Evolutionary conservation across 345 rosid genomes (phyloP).

Genomic region (Jatropha curcas): DNA sequence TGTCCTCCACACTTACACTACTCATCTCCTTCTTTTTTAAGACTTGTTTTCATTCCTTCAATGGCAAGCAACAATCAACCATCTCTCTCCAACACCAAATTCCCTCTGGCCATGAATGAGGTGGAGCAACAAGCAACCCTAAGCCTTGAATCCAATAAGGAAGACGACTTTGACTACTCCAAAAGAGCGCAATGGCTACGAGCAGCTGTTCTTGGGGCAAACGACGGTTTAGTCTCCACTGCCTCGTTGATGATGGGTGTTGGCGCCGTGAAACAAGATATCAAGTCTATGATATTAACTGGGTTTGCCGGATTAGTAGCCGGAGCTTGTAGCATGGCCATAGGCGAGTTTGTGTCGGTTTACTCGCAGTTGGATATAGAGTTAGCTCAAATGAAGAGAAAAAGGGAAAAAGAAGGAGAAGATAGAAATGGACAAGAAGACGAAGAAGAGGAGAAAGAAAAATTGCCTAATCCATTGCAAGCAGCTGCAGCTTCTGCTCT

Average conservation of each 20-base stretch:
- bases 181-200: slow-evolving; percentile 93
- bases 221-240: slow-evolving; percentile 86
- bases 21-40: not conserved
- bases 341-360: slow-evolving; percentile 91
- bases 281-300: slow-evolving; percentile 74
- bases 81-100: slow-evolving; percentile 29
- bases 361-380: slow-evolving; percentile 82
- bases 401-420: slow-evolving; percentile 15
- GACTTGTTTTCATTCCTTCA: slow-evolving; percentile 11
- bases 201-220: slow-evolving; percentile 93
- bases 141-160: slow-evolving; percentile 14
- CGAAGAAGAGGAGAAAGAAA: slow-evolving; percentile 40
- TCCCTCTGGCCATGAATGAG: slow-evolving; percentile 28
- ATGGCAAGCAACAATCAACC: slow-evolving; percentile 37
- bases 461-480: slow-evolving; percentile 72
- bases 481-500: slow-evolving; percentile 89
- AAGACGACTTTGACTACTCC: slow-evolving; percentile 56
- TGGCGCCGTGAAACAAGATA: slow-evolving; percentile 80
- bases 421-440: not conserved
- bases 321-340: slow-evolving; percentile 98
- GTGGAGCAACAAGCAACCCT: slow-evolving; percentile 36
- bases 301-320: slow-evolving; percentile 92
- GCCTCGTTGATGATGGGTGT: slow-evolving; percentile 92
- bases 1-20: slow-evolving; percentile 53
- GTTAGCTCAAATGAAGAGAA: slow-evolving; percentile 69